Conservation (phyloP, 1,284 basidiomycete genomes). For the Boletus hoseneyae region DNA sequence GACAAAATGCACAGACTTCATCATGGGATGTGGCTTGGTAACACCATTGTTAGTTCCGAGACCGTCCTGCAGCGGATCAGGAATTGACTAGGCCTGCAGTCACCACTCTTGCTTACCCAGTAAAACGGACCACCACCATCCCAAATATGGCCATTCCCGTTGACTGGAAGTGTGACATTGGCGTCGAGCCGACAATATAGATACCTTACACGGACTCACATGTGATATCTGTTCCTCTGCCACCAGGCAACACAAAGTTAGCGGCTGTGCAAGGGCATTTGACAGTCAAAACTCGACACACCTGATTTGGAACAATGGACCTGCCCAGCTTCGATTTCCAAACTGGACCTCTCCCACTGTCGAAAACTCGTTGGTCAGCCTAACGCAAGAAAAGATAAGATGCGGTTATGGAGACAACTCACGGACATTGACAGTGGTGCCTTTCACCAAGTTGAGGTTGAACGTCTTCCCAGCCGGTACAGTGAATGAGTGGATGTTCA, state of each 20-base stretch:
- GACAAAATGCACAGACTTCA: constrained; percentile 36
- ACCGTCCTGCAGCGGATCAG: constrained; percentile 37
- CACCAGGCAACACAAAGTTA: neutral
- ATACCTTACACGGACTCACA: constrained; percentile 31
- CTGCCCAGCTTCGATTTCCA: constrained; percentile 38
- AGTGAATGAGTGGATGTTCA: constrained; percentile 38
- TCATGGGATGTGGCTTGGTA: constrained; percentile 48
- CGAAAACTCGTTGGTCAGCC: no score
- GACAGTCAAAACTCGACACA: constrained; percentile 12
- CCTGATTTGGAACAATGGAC: constrained; percentile 38
- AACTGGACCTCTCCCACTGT: constrained; percentile 25
- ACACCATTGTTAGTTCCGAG: constrained; percentile 33
- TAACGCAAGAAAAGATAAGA: no score
- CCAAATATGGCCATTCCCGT: constrained; percentile 45
- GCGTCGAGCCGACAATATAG: neutral
- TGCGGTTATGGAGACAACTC: neutral
- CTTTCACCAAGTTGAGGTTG: constrained; percentile 35
- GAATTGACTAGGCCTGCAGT: neutral
- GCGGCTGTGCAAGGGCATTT: no score
- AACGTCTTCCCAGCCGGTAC: constrained; percentile 46
- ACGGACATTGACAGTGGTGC: constrained; percentile 42
- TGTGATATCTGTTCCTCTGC: constrained; percentile 37
- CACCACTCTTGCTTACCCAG: constrained; percentile 36
- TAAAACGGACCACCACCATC: constrained; percentile 42
- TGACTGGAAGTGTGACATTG: constrained; percentile 32